A percentile compares a stretch with the other conserved stretches of the same genome.
Conservation (phyloP, 1,284 basidiomycete genomes). For the Porodaedalea pini region DNA sequence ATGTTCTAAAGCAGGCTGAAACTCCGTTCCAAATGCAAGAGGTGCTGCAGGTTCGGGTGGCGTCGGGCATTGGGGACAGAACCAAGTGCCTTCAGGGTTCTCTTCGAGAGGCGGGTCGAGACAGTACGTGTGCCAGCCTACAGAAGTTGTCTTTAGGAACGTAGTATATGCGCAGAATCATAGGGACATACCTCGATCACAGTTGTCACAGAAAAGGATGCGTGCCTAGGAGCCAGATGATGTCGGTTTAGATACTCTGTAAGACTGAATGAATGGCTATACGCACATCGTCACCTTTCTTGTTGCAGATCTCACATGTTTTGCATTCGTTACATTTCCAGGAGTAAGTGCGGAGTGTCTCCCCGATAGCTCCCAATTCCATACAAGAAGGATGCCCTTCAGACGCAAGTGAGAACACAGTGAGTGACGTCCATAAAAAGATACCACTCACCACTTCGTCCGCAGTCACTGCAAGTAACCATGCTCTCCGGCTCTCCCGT, state of each 20-base stretch:
- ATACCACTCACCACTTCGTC: conserved; percentile 48
- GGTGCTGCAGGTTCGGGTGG: conserved; percentile 21
- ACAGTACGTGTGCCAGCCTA: conserved; percentile 91
- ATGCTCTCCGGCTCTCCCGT: conserved; percentile 55
- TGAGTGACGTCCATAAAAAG: background rate
- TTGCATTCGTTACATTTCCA: conserved; percentile 97
- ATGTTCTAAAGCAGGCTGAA: background rate
- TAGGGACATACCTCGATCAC: conserved; percentile 71
- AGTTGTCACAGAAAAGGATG: conserved; percentile 91
- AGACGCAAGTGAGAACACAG: conserved; percentile 1
- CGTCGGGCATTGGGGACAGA: conserved; percentile 57
- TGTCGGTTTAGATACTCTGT: conserved; percentile 8
- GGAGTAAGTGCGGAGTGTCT: conserved; percentile 62
- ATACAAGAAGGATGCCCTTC: conserved; percentile 81
- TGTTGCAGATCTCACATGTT: conserved; percentile 82
- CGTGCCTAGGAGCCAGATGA: conserved; percentile 50
- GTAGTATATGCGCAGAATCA: conserved; percentile 15
- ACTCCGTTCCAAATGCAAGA: background rate
- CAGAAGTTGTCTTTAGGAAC: conserved; percentile 14
- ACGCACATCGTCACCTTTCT: conserved; percentile 88
- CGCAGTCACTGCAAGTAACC: conserved; percentile 69
- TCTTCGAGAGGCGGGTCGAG: conserved; percentile 69
- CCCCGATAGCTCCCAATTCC: conserved; percentile 47
- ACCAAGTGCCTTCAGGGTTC: conserved; percentile 74
- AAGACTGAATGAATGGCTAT: conserved; percentile 13